These are phyloP conservation scores for Fusarium armeniacum DNA, from an alignment of 2,329 filamentous ascomycete species.

Conservation along the genomic window DNA sequence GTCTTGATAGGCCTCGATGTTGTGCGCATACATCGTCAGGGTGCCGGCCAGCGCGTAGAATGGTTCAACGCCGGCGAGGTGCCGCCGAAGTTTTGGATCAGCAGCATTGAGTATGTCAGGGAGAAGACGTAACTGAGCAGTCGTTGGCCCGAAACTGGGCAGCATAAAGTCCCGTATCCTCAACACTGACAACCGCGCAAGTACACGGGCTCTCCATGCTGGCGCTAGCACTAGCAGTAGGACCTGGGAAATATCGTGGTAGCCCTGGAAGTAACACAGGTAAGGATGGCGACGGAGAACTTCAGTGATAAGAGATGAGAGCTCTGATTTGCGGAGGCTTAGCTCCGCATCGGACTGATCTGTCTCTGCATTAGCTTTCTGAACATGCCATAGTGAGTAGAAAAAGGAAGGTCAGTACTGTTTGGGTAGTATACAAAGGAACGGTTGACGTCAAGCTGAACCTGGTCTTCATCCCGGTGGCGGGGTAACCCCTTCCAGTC, in stretches of 20 bases:
- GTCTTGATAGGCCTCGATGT: constrained; percentile 89
- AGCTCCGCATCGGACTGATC: constrained; percentile 79
- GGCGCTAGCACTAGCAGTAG: constrained; percentile 86
- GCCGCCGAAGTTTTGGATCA: constrained; percentile 78
- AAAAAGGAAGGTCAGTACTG: constrained; percentile 62
- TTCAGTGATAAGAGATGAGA: constrained; percentile 84
- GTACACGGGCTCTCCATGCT: constrained; percentile 70
- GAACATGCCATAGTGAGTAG: neutral
- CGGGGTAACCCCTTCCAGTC: constrained; percentile 74
- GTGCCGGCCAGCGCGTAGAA: constrained; percentile 96
- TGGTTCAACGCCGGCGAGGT: constrained; percentile 83
- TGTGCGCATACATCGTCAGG: constrained; percentile 95
- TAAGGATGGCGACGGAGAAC: constrained; percentile 85
- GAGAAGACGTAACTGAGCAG: constrained; percentile 88
- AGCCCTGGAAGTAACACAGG: constrained; percentile 97
- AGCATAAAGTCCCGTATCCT: constrained; percentile 99
- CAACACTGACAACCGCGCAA: constrained; percentile 86
- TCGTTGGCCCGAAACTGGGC: constrained; percentile 82
- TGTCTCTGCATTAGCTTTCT: constrained; percentile 53
- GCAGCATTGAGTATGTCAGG: constrained; percentile 82
- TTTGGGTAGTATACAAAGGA: constrained; percentile 98
- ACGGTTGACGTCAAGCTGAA: constrained; percentile 90
- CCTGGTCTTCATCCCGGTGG: constrained; percentile 93
- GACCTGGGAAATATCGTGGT: constrained; percentile 98
- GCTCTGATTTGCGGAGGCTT: constrained; percentile 77